These are phyloP conservation scores for Cladosporium colombiae DNA, from an alignment of 2,329 filamentous ascomycete genomes.

Conservation along the genomic window DNA sequence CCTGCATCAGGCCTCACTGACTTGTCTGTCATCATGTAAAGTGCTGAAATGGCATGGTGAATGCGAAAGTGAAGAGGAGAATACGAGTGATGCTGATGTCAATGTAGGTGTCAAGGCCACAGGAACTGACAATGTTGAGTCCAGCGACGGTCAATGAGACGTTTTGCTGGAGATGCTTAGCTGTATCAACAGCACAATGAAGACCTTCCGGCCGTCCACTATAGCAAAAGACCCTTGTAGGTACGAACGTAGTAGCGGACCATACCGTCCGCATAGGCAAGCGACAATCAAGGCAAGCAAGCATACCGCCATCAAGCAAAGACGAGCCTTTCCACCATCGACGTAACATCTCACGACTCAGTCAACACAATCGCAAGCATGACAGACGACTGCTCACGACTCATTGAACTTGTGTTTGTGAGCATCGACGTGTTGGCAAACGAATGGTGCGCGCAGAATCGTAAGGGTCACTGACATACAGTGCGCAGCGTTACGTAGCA, in stretches of 20 bases:
- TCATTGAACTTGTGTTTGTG: neutral
- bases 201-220: neutral
- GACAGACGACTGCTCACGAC: neutral
- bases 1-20: neutral
- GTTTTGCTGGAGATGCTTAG: neutral
- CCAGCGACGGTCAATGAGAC: neutral
- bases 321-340: neutral
- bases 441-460: neutral
- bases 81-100: neutral
- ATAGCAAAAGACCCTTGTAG: neutral
- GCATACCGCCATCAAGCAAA: neutral
- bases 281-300: neutral
- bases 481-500: neutral
- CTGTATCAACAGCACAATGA: neutral
- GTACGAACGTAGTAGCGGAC: neutral
- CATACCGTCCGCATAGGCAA: neutral
- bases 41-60: neutral
- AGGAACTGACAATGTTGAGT: neutral
- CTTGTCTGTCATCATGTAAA: neutral
- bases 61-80: neutral
- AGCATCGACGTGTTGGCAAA: neutral
- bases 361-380: neutral
- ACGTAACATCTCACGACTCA: neutral
- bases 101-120: neutral
- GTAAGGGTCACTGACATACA: neutral